A percentile compares a stretch with the other conserved stretches of the same genome.
Conservation (phyloP, 169 alveolate genomes). For the Perkinsus olseni region DNA sequence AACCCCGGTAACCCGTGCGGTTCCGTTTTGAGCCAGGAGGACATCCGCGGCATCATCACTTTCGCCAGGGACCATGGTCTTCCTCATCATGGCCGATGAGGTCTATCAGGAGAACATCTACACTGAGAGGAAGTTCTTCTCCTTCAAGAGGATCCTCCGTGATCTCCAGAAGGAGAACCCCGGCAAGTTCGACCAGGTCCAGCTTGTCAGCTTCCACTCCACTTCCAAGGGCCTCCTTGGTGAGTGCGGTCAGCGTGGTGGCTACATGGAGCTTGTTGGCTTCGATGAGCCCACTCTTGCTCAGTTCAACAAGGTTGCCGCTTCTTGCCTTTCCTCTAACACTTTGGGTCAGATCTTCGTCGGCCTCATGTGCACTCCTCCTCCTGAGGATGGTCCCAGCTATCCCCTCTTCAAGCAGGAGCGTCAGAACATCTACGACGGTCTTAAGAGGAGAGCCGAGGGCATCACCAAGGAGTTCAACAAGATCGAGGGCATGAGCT, state of each 20-base stretch:
- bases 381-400: constrained; percentile 51
- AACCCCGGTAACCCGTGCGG: constrained; percentile 84
- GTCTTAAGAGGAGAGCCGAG: constrained; percentile 49
- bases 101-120: constrained; percentile 74
- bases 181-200: constrained; percentile 31
- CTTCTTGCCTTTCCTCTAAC: constrained; percentile 64
- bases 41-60: constrained; percentile 44
- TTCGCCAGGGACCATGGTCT: constrained; percentile 55
- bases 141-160: constrained; percentile 47
- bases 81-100: constrained; percentile 76
- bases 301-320: constrained; percentile 57
- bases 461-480: constrained; percentile 44
- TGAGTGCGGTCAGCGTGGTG: constrained; percentile 81
- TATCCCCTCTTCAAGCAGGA: constrained; percentile 44
- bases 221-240: constrained; percentile 72
- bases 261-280: constrained; percentile 54
- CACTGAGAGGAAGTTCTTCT: constrained; percentile 44
- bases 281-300: constrained; percentile 48
- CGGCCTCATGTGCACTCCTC: constrained; percentile 56
- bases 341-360: constrained; percentile 59
- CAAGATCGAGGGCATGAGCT: constrained; percentile 43
- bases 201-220: constrained; percentile 61
- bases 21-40: constrained; percentile 44
- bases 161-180: constrained; percentile 13
- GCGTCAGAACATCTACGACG: constrained; percentile 36